Base-by-base conservation (phyloP, 352 stramenopile genomes). In the Lagenidium sp. region DNA sequence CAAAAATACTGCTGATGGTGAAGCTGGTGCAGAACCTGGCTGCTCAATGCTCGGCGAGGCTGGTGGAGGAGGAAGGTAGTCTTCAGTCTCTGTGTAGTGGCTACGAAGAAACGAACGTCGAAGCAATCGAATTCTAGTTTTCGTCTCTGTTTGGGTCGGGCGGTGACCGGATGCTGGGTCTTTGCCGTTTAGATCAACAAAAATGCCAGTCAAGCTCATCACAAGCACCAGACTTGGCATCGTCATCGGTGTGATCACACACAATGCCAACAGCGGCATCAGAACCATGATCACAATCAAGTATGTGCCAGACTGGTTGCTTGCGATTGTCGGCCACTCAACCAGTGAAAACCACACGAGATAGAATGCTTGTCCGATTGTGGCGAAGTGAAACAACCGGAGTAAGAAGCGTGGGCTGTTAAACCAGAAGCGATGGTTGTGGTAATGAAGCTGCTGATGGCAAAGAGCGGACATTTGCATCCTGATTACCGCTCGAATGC, bases 381-480 rank as follows among this genome's bases (percentile, higher is more conserved):
- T 93, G 22, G 81, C 75, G 32, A 93, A 87, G 53, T 93, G 81
- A 37, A 93, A 93, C 20, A 91, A 43, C 12, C 76, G 71, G 28
- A 91, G 53, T 28, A 91, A 48, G 31, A 93, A 55, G 38, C 57
- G 66, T 0, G 81, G 81, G 36, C 69, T 85, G 38, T 78, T 54
- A 42, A 93, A 91, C 81, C 81, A 93, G 46, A 91, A 93, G 8
- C 68, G 76, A 23, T 87, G 46, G 44, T 93, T 70, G 43, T 93
- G 81, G 40, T 80, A 65, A 36, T 93, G 81, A 13, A 93, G 68
- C 46, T 90, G 78, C 18, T 64, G 67, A 26, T 93, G 81, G 37
- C 78, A 93, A 28, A 93, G 51, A 15, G 78, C 77, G n/a, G 77
- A 88, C 80, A 93, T 93, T 36, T 93, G 81, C 78, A 93, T 89